Base-by-base conservation (phyloP, 345 rosid species). In the Clarkia xantiana region DNA sequence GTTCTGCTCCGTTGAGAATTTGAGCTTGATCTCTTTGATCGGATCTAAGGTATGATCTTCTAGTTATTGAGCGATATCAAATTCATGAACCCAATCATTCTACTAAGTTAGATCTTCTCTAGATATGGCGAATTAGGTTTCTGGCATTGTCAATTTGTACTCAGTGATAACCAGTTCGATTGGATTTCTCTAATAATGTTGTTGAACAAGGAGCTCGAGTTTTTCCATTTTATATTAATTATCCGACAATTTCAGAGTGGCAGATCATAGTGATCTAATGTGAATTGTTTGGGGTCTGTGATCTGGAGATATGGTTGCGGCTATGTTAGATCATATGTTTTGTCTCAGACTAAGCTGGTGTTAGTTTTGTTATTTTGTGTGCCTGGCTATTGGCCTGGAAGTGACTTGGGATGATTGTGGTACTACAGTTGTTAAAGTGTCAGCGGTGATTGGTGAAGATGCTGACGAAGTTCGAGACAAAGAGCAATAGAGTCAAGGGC, bases 401-500 rank as follows among this genome's bases (percentile, higher is more conserved):
- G 36, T 29, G 8, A 29, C 36, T 29, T 29, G 36, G 12, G 20
- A 51, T 56, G 25, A 22, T 49, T 57, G 41, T 36, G 36, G 55
- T 40, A 25, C 17, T 25, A 15, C 49, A 54, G 42, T 11, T 22
- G 56, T 29, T 29, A 60, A 62, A 34, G 64, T 58, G 66, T 71
- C 64, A 65, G 29, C 50, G 4, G 7, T 7, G 51, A 25, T 56
- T 48, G 64, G 57, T 59, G 58, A 78, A 63, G 61, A 90, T 90
- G 98, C 56, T 90, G 86, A 91, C 96, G 9, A 91, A 87, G 66
- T 91, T 91, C 53, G 99, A 91, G 72, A 91, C 99, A 7, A 91
- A 87, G 89, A 91, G 99, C 63, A 84, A 84, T 63, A 71, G 94
- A 71, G 99, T 91, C 67, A 91, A 87, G 71, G 99, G 96, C 13